Evolutionary conservation across 805 yeast genomes (phyloP).

Genomic region (Suhomyces sp.): DNA sequence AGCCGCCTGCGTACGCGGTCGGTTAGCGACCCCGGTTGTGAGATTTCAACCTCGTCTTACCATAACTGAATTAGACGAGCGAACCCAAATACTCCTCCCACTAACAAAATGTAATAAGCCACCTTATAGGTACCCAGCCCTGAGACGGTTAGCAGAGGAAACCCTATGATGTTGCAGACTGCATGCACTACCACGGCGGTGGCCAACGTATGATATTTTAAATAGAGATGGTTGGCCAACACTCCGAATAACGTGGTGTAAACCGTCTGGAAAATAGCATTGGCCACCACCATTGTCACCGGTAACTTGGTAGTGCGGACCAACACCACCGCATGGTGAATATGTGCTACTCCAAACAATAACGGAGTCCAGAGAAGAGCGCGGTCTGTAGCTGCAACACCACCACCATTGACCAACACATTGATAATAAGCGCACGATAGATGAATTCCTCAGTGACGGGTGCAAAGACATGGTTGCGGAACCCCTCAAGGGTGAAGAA

Average conservation of each 20-base stretch:
- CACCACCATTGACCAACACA: constrained; percentile 13
- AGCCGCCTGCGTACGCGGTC: no score
- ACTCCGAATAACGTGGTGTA: constrained; percentile 76
- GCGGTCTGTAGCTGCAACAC: not conserved
- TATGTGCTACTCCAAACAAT: constrained; percentile 74
- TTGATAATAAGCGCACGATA: constrained; percentile 51
- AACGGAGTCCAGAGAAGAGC: constrained; percentile 47
- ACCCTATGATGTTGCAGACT: constrained; percentile 69
- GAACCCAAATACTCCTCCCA: constrained; percentile 46
- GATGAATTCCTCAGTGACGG: constrained; percentile 74
- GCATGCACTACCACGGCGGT: constrained; percentile 58
- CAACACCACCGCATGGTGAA: constrained; percentile 65
- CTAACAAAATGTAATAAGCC: constrained; percentile 39
- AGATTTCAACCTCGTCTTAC: no score
- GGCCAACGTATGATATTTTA: constrained; percentile 55
- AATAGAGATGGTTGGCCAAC: constrained; percentile 55
- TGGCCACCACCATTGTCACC: constrained; percentile 28
- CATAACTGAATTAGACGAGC: constrained; percentile 3
- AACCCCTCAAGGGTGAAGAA: constrained; percentile 39
- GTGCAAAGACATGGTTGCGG: constrained; percentile 67
- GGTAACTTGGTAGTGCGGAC: constrained; percentile 26
- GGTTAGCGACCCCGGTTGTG: no score
- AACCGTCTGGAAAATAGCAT: constrained; percentile 50
- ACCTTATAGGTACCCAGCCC: constrained; percentile 16
- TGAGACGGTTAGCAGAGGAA: constrained; percentile 45